Percentiles rank a stretch among this genome's conserved stretches.
Conservation (phyloP, 2,329 filamentous ascomycete genomes). For the Byssochlamys sp. region DNA sequence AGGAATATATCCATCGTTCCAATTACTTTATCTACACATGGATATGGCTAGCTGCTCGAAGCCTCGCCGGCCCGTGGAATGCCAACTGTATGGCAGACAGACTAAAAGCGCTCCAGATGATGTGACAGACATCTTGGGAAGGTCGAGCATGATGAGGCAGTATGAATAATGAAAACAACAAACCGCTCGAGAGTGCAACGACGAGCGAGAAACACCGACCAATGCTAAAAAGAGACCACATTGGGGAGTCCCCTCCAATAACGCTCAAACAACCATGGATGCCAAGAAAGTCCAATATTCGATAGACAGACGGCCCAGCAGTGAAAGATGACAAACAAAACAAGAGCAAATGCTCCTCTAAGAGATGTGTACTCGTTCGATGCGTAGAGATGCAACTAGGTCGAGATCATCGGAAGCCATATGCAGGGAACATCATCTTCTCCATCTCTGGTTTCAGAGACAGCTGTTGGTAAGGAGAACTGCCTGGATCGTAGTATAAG, state of each 20-base stretch:
- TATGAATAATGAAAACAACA: neutral
- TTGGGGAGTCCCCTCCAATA: neutral
- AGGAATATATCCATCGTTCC: neutral
- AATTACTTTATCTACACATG: neutral
- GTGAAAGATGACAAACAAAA: constrained; percentile 6
- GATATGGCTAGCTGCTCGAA: neutral
- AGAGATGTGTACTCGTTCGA: neutral
- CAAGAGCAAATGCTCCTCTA: constrained; percentile 2
- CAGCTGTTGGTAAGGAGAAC: constrained; percentile 41
- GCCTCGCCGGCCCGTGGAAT: neutral
- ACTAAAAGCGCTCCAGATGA: neutral
- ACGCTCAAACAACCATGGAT: neutral
- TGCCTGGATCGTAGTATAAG: constrained; percentile 41
- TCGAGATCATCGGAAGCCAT: constrained; percentile 29
- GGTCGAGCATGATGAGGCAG: neutral
- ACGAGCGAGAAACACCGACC: neutral
- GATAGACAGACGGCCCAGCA: neutral
- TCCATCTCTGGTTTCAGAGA: constrained; percentile 32
- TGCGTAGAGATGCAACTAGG: neutral
- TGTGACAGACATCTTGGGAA: neutral
- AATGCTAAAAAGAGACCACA: neutral
- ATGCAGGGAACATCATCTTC: constrained; percentile 34
- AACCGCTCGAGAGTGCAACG: neutral
- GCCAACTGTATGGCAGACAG: neutral
- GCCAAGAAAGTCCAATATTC: neutral